Percentiles rank a stretch among this genome's conserved stretches.
Evolutionary conservation across 2,329 filamentous ascomycete species (phyloP).

Genomic region (Phoma sp.): DNA sequence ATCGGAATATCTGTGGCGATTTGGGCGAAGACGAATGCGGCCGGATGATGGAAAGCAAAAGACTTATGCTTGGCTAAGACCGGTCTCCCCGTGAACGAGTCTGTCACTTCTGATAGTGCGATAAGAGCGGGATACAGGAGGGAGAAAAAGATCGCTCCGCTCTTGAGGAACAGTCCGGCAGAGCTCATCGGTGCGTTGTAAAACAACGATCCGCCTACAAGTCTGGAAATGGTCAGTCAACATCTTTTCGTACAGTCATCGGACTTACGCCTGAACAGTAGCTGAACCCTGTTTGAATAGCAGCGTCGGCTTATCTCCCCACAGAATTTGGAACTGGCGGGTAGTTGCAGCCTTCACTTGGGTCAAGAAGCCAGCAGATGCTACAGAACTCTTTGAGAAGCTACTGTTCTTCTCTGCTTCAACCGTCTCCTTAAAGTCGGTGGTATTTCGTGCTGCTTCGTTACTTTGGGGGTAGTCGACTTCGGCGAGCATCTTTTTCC

Average conservation of each 20-base stretch:
- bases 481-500: conserved; percentile 60
- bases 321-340: conserved; percentile 71
- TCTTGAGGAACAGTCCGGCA: conserved; percentile 68
- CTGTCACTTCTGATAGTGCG: conserved; percentile 70
- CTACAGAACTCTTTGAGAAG: too few species aligned
- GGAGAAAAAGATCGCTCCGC: conserved; percentile 69
- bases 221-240: too few species aligned
- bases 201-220: conserved; percentile 73
- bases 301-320: conserved; percentile 70
- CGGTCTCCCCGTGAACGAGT: conserved; percentile 68
- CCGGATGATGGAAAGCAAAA: conserved; percentile 89
- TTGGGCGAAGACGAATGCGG: conserved; percentile 77
- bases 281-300: conserved; percentile 68
- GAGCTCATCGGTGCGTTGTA: conserved; percentile 68
- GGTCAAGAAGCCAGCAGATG: conserved; percentile 52
- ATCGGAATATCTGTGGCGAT: conserved; percentile 63
- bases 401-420: too few species aligned
- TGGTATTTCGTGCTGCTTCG: conserved; percentile 49
- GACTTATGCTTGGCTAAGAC: conserved; percentile 87
- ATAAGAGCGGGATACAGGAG: conserved; percentile 69
- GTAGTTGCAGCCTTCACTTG: conserved; percentile 64
- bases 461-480: conserved; percentile 64
- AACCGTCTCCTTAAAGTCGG: conserved; percentile 64
- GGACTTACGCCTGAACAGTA: conserved; percentile 66
- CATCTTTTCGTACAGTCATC: too few species aligned